These are phyloP conservation scores for Hyaloperonospora brassicae DNA, from an alignment of 352 stramenopile species.

Conservation along the genomic window DNA sequence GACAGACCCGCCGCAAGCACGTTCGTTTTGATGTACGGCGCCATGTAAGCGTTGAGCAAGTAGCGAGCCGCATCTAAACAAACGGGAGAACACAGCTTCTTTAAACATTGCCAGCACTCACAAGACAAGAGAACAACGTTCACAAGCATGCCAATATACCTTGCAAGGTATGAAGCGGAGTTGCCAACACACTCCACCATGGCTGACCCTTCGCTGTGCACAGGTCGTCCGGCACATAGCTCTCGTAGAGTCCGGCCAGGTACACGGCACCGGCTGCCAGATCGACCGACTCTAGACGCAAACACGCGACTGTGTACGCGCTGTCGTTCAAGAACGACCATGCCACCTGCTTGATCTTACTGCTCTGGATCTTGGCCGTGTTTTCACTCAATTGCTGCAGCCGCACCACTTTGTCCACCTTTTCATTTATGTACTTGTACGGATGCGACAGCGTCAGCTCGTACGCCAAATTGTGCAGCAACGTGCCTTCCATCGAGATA, in stretches of 20 bases:
- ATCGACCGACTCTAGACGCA: conserved; percentile 59
- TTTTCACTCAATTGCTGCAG: conserved; percentile 49
- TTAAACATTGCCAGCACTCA: conserved; percentile 51
- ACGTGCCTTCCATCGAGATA: conserved; percentile 77
- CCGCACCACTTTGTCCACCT: conserved; percentile 74
- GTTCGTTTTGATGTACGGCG: conserved; percentile 69
- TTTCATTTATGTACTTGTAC: conserved; percentile 85
- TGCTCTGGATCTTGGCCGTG: conserved; percentile 46
- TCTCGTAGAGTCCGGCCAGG: conserved; percentile 76
- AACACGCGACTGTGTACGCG: conserved; percentile 76
- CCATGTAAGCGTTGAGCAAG: conserved; percentile 69
- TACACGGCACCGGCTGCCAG: conserved; percentile 78
- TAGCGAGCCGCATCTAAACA: conserved; percentile 72
- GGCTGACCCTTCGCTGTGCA: conserved; percentile 44
- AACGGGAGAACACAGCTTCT: conserved; percentile 47
- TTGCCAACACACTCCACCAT: conserved; percentile 67
- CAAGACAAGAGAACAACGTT: conserved; percentile 31
- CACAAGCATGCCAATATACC: conserved; percentile 46
- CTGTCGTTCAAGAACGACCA: conserved; percentile 88
- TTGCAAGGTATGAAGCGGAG: conserved; percentile 69
- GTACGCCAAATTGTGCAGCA: conserved; percentile 78
- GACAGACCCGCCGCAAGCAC: conserved; percentile 61
- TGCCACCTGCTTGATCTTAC: conserved; percentile 78
- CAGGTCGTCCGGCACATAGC: conserved; percentile 57
- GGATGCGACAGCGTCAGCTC: conserved; percentile 78